Conservation (phyloP, 495 filamentous ascomycete species). For the Hypoxylon trugodes region DNA sequence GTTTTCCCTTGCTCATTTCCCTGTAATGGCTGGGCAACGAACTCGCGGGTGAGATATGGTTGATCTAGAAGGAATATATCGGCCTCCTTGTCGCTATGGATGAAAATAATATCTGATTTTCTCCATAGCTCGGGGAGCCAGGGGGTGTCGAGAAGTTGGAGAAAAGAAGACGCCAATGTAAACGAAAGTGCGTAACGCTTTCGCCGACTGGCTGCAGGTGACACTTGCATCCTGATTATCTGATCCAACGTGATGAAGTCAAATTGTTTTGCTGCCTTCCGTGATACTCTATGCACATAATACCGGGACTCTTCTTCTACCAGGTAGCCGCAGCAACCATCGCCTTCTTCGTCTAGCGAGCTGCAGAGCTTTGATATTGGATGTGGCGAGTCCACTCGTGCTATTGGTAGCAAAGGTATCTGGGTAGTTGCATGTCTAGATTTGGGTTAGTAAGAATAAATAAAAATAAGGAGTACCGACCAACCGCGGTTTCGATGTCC, state of each 20-base stretch:
- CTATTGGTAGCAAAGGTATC: constrained; percentile 45
- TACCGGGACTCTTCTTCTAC: constrained; percentile 4
- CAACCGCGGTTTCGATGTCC: no score
- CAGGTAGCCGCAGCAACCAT: constrained; percentile 20
- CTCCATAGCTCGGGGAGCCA: constrained; percentile 20
- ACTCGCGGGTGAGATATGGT: neutral
- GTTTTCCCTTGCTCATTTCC: neutral
- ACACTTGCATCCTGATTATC: constrained; percentile 14
- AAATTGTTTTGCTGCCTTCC: neutral
- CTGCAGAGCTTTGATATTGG: neutral
- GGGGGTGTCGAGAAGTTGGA: constrained; percentile 31
- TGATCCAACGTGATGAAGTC: constrained; percentile 23
- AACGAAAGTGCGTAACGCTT: constrained; percentile 25
- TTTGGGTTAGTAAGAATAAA: constrained; percentile 15
- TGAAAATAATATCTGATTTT: constrained; percentile 30
- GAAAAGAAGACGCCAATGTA: constrained; percentile 31
- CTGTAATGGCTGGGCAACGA: neutral
- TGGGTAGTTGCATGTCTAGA: constrained; percentile 13
- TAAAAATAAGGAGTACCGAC: no score
- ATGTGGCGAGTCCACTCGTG: constrained; percentile 42
- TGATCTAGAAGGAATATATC: neutral
- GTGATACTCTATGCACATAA: constrained; percentile 25
- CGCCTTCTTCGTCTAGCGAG: neutral
- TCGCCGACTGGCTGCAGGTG: constrained; percentile 6
- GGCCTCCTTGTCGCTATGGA: constrained; percentile 5